Base-by-base conservation (phyloP, 2,329 filamentous ascomycete species). In the Chaetomiaceae sp. region DNA sequence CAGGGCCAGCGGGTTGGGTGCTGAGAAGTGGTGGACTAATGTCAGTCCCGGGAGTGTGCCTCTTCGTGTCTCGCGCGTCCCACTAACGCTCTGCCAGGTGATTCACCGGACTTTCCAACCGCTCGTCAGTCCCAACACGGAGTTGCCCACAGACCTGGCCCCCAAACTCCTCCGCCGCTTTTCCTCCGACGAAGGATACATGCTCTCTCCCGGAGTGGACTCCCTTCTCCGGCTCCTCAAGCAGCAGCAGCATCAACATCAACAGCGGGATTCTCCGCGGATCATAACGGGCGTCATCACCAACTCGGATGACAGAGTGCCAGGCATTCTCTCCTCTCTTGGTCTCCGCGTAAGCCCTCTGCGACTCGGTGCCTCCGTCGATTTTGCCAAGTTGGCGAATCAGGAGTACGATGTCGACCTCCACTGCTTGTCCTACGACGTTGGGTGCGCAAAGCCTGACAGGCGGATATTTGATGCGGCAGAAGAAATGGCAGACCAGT, bases 271-370 rank as follows among this genome's bases (percentile, higher is more conserved):
- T 12, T 19, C 21, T 12, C 71, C 60, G 58, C 63, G 61, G 12
- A 68, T 74, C 4, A 66, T 80, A 2, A 66, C 82, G 5, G 81
- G 81, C 21, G 69, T 85, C 5, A 72, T 85, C 44, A 81, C 80
- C 10, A 85, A 85, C 61, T 84, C 81, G 0, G 82, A 86, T 57
- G 73, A 79, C 60, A 70, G 81, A n/a, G 76, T 83, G 0, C 72
- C 75, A 0, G 64, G 64, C 21, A 72, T 85, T 19, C 63, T 85
- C 4, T 64, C 70, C 0, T 78, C 77, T 0, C 65, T 84, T 4
- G 78, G 77, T 1, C 58, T 85, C 23, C 63, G 61, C 2, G 68
- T 83, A 2, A 70, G 69, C 46, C 66, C 70, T 0, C 35, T 66
- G 30, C 65, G 67, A 9, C 65, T 64, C 33, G 64, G 63, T 16